Conservation (phyloP, 495 filamentous ascomycete genomes). For the Coniosporium apollinis region DNA sequence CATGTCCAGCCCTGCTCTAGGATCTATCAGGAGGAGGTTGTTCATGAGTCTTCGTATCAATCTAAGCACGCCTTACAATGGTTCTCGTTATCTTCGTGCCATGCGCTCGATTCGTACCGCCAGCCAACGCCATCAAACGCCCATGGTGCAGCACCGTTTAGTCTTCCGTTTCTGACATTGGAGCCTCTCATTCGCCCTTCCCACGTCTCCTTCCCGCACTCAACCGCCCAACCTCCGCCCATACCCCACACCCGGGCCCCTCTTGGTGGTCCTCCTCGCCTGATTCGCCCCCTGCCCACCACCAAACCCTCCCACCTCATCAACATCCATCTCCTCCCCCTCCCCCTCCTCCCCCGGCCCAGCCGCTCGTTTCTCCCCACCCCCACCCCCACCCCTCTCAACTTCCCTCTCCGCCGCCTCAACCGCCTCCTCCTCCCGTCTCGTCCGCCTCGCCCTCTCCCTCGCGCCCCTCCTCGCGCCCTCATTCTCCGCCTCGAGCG, state of each 20-base stretch:
- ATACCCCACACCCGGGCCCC: slow-evolving; percentile 7
- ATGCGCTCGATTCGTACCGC: too few relatives aligned
- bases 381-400: slow-evolving; percentile 14
- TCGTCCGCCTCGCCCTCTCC: slow-evolving; percentile 27
- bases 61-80: too few relatives aligned
- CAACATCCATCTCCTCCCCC: slow-evolving; percentile 42
- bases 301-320: slow-evolving; percentile 30
- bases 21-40: too few relatives aligned
- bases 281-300: slow-evolving; percentile 17
- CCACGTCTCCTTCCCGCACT: too few relatives aligned
- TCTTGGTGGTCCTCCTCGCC: slow-evolving; percentile 13
- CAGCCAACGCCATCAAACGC: too few relatives aligned
- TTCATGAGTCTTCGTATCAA: too few relatives aligned
- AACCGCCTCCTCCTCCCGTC: slow-evolving; percentile 31
- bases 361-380: slow-evolving; percentile 28
- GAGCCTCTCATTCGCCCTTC: too few relatives aligned
- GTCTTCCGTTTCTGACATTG: too few relatives aligned
- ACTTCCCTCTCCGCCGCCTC: slow-evolving; percentile 26
- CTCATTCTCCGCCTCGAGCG: slow-evolving; percentile 56
- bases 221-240: too few relatives aligned
- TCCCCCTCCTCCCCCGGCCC: slow-evolving; percentile 32
- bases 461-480: slow-evolving; percentile 37
- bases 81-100: too few relatives aligned
- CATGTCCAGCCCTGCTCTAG: too few relatives aligned
- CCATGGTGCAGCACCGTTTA: too few relatives aligned